A percentile compares a stretch with the other conserved stretches of the same genome.
phyloP scores from a whole-genome alignment of 129 eudicot species.

The Ambrosia artemisiifolia region DNA sequence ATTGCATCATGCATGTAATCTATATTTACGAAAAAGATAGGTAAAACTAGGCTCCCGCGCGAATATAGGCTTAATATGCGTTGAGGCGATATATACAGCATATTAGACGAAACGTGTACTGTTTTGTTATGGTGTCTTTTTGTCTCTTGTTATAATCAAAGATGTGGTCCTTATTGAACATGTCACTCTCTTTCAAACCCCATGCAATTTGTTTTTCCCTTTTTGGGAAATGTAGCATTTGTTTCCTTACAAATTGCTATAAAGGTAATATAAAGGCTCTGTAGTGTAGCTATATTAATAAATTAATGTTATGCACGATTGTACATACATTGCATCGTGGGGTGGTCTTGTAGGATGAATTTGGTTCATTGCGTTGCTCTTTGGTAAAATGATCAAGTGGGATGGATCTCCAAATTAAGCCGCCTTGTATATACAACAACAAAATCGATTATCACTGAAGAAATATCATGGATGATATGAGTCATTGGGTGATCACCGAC shows the following conservation, averaged over 20 bases:
- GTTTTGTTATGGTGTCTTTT: constrained; percentile 24
- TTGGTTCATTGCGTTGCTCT: too few relatives aligned
- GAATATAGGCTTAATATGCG: constrained; percentile 30
- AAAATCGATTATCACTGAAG: too few relatives aligned
- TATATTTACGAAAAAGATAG: background rate
- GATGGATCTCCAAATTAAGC: too few relatives aligned
- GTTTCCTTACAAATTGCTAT: background rate
- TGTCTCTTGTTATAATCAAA: constrained; percentile 23
- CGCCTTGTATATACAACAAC: too few relatives aligned
- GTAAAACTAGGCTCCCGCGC: constrained; percentile 26
- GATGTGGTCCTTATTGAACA: constrained; percentile 1
- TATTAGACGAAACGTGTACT: constrained; percentile 8
- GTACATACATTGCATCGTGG: too few relatives aligned
- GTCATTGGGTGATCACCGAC: too few relatives aligned
- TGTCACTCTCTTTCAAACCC: background rate
- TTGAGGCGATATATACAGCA: constrained; percentile 21
- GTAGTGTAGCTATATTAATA: too few relatives aligned
- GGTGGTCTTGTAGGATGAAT: too few relatives aligned
- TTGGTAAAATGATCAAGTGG: too few relatives aligned
- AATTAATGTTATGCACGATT: too few relatives aligned
- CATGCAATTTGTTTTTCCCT: background rate
- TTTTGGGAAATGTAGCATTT: background rate
- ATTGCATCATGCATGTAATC: too few relatives aligned
- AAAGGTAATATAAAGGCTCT: background rate
- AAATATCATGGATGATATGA: too few relatives aligned